phyloP scores from a whole-genome alignment of 2,329 filamentous ascomycete genomes.

The Arthrobotrys musiformis region DNA sequence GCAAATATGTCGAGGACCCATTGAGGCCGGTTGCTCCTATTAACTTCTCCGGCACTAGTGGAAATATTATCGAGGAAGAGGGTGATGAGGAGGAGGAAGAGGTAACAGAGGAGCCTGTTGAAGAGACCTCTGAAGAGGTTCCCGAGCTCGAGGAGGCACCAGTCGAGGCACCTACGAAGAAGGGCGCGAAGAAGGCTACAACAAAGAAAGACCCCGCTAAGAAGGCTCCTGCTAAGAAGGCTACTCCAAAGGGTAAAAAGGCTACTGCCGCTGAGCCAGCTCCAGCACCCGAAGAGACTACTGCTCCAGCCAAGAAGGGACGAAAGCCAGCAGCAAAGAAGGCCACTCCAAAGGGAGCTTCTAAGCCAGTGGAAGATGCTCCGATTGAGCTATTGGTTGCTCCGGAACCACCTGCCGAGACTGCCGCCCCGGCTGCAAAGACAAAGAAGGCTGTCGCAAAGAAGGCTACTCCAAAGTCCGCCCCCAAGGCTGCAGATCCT shows the following conservation, averaged over 20 bases:
- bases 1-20: constrained; percentile 26
- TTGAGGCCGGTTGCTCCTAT: constrained; percentile 11
- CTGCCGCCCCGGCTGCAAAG: neutral
- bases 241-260: neutral
- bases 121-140: neutral
- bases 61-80: neutral
- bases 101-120: neutral
- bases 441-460: constrained; percentile 6
- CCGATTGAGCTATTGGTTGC: neutral
- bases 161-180: neutral
- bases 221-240: constrained; percentile 9
- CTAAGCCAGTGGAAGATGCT: neutral
- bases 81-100: neutral
- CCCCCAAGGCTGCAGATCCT: neutral
- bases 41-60: neutral
- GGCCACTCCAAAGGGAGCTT: neutral
- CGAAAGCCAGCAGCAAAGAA: neutral
- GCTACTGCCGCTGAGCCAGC: neutral
- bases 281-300: neutral
- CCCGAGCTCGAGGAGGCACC: too few relatives aligned
- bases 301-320: neutral
- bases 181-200: neutral
- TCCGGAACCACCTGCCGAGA: neutral
- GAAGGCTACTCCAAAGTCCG: neutral
- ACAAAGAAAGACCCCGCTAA: neutral